Conservation (phyloP, 768 basidiomycete species). For the Pleurotus tuoliensis region DNA sequence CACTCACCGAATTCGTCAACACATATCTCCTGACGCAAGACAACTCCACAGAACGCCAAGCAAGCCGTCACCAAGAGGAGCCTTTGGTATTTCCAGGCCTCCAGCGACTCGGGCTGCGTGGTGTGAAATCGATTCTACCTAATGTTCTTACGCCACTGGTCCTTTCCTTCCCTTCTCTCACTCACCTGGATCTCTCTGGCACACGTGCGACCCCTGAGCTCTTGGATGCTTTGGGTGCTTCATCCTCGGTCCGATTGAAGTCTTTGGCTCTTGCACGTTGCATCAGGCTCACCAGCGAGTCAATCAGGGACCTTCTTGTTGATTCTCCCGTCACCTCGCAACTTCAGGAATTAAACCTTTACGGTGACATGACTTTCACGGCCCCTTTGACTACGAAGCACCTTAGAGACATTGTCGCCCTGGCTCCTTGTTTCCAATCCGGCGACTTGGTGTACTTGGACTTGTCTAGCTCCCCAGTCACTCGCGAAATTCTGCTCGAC, state of each 20-base stretch:
- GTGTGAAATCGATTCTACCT: conserved; percentile 73
- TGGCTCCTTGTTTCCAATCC: conserved; percentile 75
- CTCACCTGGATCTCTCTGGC: conserved; percentile 87
- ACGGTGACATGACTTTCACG: conserved; percentile 81
- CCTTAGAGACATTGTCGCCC: conserved; percentile 59
- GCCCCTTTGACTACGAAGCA: conserved; percentile 68
- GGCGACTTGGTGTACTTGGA: conserved; percentile 85
- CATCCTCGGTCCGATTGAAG: conserved; percentile 61
- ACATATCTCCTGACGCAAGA: conserved; percentile 49
- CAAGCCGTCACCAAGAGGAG: conserved; percentile 39
- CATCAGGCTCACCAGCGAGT: conserved; percentile 74
- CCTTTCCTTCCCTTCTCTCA: conserved; percentile 78
- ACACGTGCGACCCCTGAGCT: conserved; percentile 81
- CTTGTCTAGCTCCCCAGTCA: conserved; percentile 79
- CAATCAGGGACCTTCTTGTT: conserved; percentile 71
- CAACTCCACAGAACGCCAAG: conserved; percentile 29
- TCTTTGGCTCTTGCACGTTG: conserved; percentile 86
- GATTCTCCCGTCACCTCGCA: conserved; percentile 57
- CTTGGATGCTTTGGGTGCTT: conserved; percentile 60
- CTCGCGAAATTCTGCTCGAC: conserved; percentile 46
- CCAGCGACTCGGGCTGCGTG: conserved; percentile 75
- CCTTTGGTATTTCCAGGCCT: conserved; percentile 63
- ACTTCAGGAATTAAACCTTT: conserved; percentile 80
- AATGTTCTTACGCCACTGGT: conserved; percentile 70
- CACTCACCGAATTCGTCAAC: conserved; percentile 78